A percentile compares a stretch with the other conserved stretches of the same genome.
These are phyloP conservation scores for Coemansia guatemalensis DNA, from an alignment of 192 early-diverging fungal species.

Conservation along the genomic window DNA sequence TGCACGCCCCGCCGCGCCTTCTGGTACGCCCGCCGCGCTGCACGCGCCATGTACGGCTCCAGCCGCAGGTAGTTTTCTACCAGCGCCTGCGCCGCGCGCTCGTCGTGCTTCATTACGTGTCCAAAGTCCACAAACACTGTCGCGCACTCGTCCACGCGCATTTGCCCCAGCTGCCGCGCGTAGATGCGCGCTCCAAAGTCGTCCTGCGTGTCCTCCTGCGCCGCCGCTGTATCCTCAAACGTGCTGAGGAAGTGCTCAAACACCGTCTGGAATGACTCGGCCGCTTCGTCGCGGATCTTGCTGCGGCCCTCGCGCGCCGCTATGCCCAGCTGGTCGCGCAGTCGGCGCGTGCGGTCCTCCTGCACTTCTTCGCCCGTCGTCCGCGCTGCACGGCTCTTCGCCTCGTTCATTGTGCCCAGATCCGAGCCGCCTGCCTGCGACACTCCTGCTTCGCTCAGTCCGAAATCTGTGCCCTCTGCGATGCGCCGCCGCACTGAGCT, in stretches of 20 bases:
- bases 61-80: constrained; percentile 74
- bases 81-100: constrained; percentile 64
- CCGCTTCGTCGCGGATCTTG: constrained; percentile 64
- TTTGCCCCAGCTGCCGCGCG: constrained; percentile 62
- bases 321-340: constrained; percentile 41
- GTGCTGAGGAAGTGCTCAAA: constrained; percentile 73
- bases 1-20: constrained; percentile 6
- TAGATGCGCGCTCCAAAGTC: constrained; percentile 57
- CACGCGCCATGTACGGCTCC: constrained; percentile 83
- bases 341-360: constrained; percentile 36
- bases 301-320: constrained; percentile 33
- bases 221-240: constrained; percentile 31
- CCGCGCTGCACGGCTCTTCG: not conserved
- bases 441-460: not conserved
- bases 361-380: constrained; percentile 53
- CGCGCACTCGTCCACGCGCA: constrained; percentile 58
- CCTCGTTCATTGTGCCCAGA: constrained; percentile 32
- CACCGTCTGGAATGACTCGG: constrained; percentile 61
- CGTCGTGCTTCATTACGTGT: constrained; percentile 60
- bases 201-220: constrained; percentile 8
- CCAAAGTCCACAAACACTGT: constrained; percentile 77
- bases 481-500: constrained; percentile 44
- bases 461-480: constrained; percentile 18
- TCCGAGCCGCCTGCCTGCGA: constrained; percentile 31
- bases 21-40: constrained; percentile 73